Conservation (phyloP, 768 basidiomycete species). For the Psilocybe azurescens region DNA sequence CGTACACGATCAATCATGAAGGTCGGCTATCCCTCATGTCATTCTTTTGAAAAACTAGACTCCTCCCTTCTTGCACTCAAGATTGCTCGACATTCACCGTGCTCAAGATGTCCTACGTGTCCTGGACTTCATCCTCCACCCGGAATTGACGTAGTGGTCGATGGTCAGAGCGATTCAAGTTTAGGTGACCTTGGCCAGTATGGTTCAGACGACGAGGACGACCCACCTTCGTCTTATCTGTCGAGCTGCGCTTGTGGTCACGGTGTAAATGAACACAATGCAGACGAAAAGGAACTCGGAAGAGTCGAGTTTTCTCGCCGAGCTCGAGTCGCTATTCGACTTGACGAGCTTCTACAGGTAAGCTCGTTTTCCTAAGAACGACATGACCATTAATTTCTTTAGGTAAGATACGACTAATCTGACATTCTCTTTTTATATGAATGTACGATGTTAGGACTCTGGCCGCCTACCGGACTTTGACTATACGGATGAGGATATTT, state of each 20-base stretch:
- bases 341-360: slow-evolving; percentile 86
- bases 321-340: slow-evolving; percentile 73
- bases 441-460: slow-evolving; percentile 56
- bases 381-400: slow-evolving; percentile 5
- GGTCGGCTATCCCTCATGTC: slow-evolving; percentile 69
- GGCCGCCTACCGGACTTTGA: slow-evolving; percentile 81
- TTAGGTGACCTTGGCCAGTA: slow-evolving; percentile 65
- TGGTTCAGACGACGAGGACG: slow-evolving; percentile 76
- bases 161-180: slow-evolving; percentile 54
- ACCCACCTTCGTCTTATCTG: slow-evolving; percentile 61
- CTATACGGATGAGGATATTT: slow-evolving; percentile 73
- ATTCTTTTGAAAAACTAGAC: slow-evolving; percentile 51
- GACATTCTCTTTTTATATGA: slow-evolving; percentile 5
- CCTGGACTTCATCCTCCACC: slow-evolving; percentile 70
- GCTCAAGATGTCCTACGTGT: slow-evolving; percentile 70
- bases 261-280: slow-evolving; percentile 66
- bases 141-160: slow-evolving; percentile 62
- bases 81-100: slow-evolving; percentile 83
- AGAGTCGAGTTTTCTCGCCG: slow-evolving; percentile 73
- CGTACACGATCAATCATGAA: slow-evolving; percentile 50
- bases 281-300: slow-evolving; percentile 59
- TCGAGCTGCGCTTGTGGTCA: slow-evolving; percentile 76
- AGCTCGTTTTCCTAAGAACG: slow-evolving; percentile 27
- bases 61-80: slow-evolving; percentile 65
- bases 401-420: neutral